Percentiles rank a stretch among this genome's conserved stretches.
Conservation (phyloP, 2,329 filamentous ascomycete species). For the Zasmidium citrigriseum region DNA sequence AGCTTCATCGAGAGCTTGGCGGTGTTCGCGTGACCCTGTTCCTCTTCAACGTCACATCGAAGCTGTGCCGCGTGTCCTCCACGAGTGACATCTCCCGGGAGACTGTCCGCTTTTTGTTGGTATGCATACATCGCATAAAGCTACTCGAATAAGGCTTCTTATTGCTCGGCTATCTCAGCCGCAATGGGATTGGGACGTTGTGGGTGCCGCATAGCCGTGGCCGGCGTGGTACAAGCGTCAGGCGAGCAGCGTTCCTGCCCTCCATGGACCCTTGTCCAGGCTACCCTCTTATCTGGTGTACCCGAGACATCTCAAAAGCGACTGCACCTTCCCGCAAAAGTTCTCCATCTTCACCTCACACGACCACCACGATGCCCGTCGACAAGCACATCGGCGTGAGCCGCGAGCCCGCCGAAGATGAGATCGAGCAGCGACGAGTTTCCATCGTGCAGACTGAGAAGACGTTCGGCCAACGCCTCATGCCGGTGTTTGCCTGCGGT, state of each 20-base stretch:
- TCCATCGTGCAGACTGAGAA: background rate
- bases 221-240: background rate
- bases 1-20: no score
- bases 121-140: no score
- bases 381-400: background rate
- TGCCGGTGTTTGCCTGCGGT: conserved; percentile 81
- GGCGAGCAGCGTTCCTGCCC: background rate
- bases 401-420: background rate
- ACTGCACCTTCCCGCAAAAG: background rate
- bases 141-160: no score
- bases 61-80: no score
- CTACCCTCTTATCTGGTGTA: background rate
- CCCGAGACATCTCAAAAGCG: background rate
- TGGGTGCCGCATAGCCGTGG: background rate
- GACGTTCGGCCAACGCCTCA: background rate
- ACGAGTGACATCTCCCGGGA: no score
- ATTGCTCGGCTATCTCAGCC: background rate
- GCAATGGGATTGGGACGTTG: no score
- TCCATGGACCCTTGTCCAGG: background rate
- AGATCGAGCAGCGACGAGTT: background rate
- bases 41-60: no score
- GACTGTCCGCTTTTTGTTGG: no score
- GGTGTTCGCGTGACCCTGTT: no score
- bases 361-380: background rate
- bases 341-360: background rate